Percentiles rank a stretch among this genome's conserved stretches.
Evolutionary conservation across 2,329 filamentous ascomycete genomes (phyloP).

Genomic region (Thielaviopsis euricoi): DNA sequence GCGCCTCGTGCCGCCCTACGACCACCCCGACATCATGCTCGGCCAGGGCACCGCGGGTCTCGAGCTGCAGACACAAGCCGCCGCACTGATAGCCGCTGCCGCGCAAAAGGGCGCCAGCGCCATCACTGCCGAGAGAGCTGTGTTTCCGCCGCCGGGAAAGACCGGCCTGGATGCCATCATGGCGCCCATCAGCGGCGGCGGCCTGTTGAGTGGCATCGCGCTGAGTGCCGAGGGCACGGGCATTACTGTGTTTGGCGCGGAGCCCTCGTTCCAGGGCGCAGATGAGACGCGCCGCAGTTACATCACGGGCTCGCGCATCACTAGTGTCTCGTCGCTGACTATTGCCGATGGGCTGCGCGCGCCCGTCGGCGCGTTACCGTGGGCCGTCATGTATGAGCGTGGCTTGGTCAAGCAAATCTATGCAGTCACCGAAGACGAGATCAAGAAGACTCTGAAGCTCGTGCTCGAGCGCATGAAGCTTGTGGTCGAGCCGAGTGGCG

Average conservation of each 20-base stretch:
- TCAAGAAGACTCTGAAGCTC: conserved; percentile 56
- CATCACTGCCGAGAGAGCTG: conserved; percentile 5
- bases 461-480: conserved; percentile 81
- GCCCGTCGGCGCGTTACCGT: conserved; percentile 60
- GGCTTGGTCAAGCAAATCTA: conserved; percentile 54
- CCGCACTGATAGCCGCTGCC: conserved; percentile 27
- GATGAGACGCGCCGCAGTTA: conserved; percentile 69
- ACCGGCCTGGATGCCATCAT: conserved; percentile 53
- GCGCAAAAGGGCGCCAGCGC: conserved; percentile 13
- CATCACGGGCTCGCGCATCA: conserved; percentile 44
- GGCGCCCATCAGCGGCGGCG: conserved; percentile 73
- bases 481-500: conserved; percentile 75
- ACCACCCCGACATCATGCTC: conserved; percentile 80
- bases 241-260: conserved; percentile 68
- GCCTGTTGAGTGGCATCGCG: conserved; percentile 70
- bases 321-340: conserved; percentile 56
- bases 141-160: background rate
- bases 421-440: conserved; percentile 67
- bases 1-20: conserved; percentile 73
- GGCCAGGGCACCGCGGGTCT: conserved; percentile 83
- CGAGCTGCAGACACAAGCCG: conserved; percentile 64
- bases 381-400: conserved; percentile 57
- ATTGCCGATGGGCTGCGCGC: conserved; percentile 82
- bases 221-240: conserved; percentile 57
- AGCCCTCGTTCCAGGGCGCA: conserved; percentile 66